Conservation (phyloP, 768 basidiomycete species). For the Suillus fuscotomentosus region DNA sequence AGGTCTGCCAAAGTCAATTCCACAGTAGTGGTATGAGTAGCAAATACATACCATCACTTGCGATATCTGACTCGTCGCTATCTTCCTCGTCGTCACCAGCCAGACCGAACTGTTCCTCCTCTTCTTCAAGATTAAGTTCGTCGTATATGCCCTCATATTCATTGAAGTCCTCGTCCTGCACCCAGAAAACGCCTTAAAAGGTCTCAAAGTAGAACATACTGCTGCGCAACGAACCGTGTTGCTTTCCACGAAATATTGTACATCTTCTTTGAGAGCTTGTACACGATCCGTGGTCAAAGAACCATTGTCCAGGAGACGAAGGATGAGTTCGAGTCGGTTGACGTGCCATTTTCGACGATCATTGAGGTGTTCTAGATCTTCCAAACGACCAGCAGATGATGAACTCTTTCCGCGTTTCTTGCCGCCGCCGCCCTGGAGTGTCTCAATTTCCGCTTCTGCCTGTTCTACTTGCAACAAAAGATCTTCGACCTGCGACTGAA, state of each 20-base stretch:
- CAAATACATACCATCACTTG: slow-evolving; percentile 61
- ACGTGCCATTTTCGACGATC: slow-evolving; percentile 97
- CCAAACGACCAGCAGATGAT: slow-evolving; percentile 65
- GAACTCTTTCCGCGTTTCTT: slow-evolving; percentile 85
- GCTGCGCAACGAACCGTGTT: slow-evolving; percentile 71
- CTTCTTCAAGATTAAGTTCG: slow-evolving; percentile 94
- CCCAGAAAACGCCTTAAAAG: slow-evolving; percentile 19
- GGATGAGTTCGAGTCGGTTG: slow-evolving; percentile 85
- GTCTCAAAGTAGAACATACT: slow-evolving; percentile 6
- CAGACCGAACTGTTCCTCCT: slow-evolving; percentile 90
- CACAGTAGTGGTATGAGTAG: background rate
- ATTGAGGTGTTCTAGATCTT: slow-evolving; percentile 85
- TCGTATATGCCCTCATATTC: slow-evolving; percentile 98
- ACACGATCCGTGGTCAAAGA: slow-evolving; percentile 83
- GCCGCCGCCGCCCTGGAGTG: slow-evolving; percentile 62
- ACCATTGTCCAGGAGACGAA: slow-evolving; percentile 92
- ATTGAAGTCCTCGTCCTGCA: slow-evolving; percentile 94
- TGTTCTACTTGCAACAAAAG: slow-evolving; percentile 90
- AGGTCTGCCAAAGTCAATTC: slow-evolving; percentile 41
- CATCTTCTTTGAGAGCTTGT: slow-evolving; percentile 84
- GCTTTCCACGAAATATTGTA: slow-evolving; percentile 92
- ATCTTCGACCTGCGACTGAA: slow-evolving; percentile 87
- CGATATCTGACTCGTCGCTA: slow-evolving; percentile 73
- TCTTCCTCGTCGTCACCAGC: slow-evolving; percentile 75
- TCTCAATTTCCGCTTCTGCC: slow-evolving; percentile 93